These are phyloP conservation scores for Hyaloperonospora brassicae DNA, from an alignment of 352 stramenopile species.

Conservation along the genomic window DNA sequence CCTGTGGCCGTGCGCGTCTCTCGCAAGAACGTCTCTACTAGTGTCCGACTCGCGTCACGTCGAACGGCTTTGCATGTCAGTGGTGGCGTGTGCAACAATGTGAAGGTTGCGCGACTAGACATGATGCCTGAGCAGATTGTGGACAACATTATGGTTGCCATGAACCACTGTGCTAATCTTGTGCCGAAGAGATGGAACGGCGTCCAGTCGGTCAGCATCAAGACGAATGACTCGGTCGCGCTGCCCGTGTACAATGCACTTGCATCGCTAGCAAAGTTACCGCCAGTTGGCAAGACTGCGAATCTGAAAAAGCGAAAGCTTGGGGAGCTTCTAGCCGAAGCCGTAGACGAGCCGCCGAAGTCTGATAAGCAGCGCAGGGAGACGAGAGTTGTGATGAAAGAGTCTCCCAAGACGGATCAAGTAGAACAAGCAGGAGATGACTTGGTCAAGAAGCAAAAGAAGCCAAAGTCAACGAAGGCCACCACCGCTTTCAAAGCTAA, in stretches of 20 bases:
- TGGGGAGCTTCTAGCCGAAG: constrained; percentile 35
- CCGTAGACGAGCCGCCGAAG: constrained; percentile 10
- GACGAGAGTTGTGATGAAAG: constrained; percentile 7
- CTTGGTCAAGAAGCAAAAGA: constrained; percentile 6
- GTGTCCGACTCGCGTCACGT: constrained; percentile 36
- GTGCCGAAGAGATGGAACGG: constrained; percentile 88
- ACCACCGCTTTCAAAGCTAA: constrained; percentile 17
- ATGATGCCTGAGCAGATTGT: constrained; percentile 59
- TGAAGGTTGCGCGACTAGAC: constrained; percentile 73
- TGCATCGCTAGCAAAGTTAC: constrained; percentile 51
- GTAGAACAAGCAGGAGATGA: constrained; percentile 26
- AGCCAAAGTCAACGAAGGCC: constrained; percentile 13
- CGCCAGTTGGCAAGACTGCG: constrained; percentile 39
- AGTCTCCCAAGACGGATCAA: constrained; percentile 12
- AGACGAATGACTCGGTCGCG: constrained; percentile 81
- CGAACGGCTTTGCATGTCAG: constrained; percentile 83
- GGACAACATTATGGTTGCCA: constrained; percentile 66
- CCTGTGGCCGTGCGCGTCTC: constrained; percentile 68
- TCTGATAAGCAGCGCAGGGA: constrained; percentile 13
- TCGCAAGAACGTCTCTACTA: constrained; percentile 43
- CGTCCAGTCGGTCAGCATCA: constrained; percentile 89
- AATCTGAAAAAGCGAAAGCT: constrained; percentile 62
- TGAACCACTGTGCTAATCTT: constrained; percentile 63
- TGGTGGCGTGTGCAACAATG: constrained; percentile 82
- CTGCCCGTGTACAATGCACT: constrained; percentile 88